Evolutionary conservation across 1,284 basidiomycete genomes (phyloP), one percentile per base, ranked within the genome.

Genomic region (Rhodotorula sp.): DNA sequence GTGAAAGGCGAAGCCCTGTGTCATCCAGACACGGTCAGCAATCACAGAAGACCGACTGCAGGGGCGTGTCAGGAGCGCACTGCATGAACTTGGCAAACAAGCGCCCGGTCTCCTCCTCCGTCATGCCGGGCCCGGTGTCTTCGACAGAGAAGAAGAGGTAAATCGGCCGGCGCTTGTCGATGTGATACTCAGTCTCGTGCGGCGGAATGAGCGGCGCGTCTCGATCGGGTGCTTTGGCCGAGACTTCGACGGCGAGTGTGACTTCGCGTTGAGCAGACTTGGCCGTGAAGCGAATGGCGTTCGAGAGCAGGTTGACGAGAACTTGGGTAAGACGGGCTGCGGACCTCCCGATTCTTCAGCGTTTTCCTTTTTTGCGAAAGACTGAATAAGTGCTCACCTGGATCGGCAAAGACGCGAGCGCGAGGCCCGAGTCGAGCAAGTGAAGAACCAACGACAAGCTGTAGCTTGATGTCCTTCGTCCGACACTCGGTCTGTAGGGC

Each of bases 101-200:
- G 34, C 63, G 55, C 4, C 59, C 45, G 4, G 65, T 65, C 59
- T 74, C 73, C 50, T 74, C 73, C 34, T 65, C 45, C 8, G 70
- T 65, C 71, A 74, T 74, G n/a, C 73, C 73, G 2, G 67, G 73
- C 10, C 73, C 73, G 4, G 70, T 74, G 44, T 74, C 73, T 50
- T 67, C 73, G 48, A 72, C 67, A 3, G 52, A 58, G 63, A 74
- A 74, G 66, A 72, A 74, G 13, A 72, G 45, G 57, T 74, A 74
- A 1, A 74, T 56, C 9, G 73, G 73, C 27, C 52, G 55, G 46
- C 52, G 56, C 52, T 64, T 27, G 19, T 70, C 66, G 42, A 74
- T 72, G 14, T 66, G 48, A 54, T 60, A 64, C 55, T 74, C 73
- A 0, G 63, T 67, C 42, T 74, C 73, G 46, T 48, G 10, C 0